A percentile compares a stretch with the other conserved stretches of the same genome.
These are phyloP conservation scores for Botrytis galanthina DNA, from an alignment of 2,329 filamentous ascomycete genomes.

Conservation along the genomic window DNA sequence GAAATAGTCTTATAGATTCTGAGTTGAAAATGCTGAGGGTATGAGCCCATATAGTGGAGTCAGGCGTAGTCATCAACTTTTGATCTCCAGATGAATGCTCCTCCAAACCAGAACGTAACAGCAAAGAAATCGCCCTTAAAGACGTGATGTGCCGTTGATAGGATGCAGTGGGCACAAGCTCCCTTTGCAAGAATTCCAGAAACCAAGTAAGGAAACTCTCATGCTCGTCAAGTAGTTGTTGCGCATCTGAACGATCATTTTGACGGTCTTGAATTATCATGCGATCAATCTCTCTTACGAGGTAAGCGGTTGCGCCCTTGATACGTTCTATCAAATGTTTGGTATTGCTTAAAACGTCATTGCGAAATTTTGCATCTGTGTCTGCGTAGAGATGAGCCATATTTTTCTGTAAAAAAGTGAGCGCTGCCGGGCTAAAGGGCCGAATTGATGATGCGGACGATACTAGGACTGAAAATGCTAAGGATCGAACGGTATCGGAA, in stretches of 20 bases:
- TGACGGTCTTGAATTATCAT: slow-evolving; percentile 10
- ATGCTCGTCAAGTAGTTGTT: slow-evolving; percentile 44
- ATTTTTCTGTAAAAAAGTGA: slow-evolving; percentile 62
- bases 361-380: slow-evolving; percentile 80
- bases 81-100: neutral
- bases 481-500: slow-evolving; percentile 66
- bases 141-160: slow-evolving; percentile 88
- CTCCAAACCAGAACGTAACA: slow-evolving; percentile 49
- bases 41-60: slow-evolving; percentile 34
- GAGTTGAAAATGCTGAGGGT: slow-evolving; percentile 41
- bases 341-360: slow-evolving; percentile 72
- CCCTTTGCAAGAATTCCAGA: slow-evolving; percentile 64
- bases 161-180: slow-evolving; percentile 77
- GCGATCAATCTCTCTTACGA: slow-evolving; percentile 44
- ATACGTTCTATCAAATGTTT: slow-evolving; percentile 76
- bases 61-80: neutral
- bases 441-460: slow-evolving; percentile 72
- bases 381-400: slow-evolving; percentile 76
- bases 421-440: slow-evolving; percentile 62
- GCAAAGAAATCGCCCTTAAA: slow-evolving; percentile 64
- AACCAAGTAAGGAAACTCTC: slow-evolving; percentile 73
- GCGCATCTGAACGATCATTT: slow-evolving; percentile 16
- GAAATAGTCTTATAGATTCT: slow-evolving; percentile 60
- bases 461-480: slow-evolving; percentile 78
- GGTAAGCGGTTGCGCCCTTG: slow-evolving; percentile 60